phyloP scores from a whole-genome alignment of 768 basidiomycete species.

The Cystofilobasidium capitatum region DNA sequence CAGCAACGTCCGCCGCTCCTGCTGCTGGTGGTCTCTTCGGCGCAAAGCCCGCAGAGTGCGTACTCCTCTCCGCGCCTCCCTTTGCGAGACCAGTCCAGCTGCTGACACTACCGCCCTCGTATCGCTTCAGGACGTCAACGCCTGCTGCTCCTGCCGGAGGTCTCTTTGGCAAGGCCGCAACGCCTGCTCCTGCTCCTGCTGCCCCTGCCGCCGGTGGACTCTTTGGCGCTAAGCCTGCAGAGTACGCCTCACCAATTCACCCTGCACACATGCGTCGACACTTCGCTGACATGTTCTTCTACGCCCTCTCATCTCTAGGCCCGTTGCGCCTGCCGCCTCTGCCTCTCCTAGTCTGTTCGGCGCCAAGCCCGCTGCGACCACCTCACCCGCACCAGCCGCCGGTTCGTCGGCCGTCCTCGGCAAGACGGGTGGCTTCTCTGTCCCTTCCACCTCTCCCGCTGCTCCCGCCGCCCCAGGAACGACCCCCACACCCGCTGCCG shows the following conservation, averaged over 20 bases:
- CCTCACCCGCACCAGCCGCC: constrained; percentile 41
- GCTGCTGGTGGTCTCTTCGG: constrained; percentile 28
- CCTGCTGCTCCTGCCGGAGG: constrained; percentile 6
- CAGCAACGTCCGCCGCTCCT: not conserved
- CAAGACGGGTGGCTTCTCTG: constrained; percentile 24
- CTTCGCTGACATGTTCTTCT: no score
- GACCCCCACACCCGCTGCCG: not conserved
- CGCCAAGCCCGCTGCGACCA: constrained; percentile 21
- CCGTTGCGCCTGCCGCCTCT: not conserved
- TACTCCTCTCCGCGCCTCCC: not conserved
- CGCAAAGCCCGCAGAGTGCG: constrained; percentile 19
- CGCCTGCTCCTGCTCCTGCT: constrained; percentile 7
- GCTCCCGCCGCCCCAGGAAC: not conserved
- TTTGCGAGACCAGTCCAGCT: not conserved
- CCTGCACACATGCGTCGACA: not conserved
- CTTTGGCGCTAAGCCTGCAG: constrained; percentile 26
- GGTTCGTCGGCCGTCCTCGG: constrained; percentile 51
- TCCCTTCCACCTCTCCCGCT: constrained; percentile 7
- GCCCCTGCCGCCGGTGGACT: constrained; percentile 20
- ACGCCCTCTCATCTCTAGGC: not conserved
- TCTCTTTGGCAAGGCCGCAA: not conserved
- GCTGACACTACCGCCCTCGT: not conserved
- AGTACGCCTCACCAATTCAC: constrained; percentile 1
- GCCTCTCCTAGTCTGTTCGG: constrained; percentile 26
- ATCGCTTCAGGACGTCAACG: not conserved